These are phyloP conservation scores for Tulasnella sp. DNA, from an alignment of 768 basidiomycete genomes.

Conservation along the genomic window DNA sequence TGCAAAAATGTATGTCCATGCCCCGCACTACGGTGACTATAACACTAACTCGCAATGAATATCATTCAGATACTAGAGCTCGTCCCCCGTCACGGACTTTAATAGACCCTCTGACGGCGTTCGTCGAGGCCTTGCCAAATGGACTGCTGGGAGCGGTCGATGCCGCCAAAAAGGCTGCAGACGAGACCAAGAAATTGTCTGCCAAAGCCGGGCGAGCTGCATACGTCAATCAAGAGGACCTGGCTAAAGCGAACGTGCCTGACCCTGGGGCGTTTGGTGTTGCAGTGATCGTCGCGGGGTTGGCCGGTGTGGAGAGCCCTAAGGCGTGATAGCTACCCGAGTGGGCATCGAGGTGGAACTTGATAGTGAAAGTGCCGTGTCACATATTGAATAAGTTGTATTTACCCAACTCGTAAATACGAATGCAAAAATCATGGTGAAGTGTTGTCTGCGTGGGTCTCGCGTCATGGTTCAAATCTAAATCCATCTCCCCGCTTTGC, in stretches of 20 bases:
- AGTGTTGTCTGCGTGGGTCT: too few species aligned
- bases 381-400: neutral
- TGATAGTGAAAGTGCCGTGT: too few species aligned
- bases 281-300: constrained; percentile 57
- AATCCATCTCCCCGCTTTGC: too few species aligned
- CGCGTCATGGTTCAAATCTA: too few species aligned
- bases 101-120: constrained; percentile 82
- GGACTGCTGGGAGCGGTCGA: constrained; percentile 41
- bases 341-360: too few species aligned
- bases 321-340: too few species aligned
- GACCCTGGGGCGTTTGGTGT: constrained; percentile 95
- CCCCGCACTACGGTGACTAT: neutral
- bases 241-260: constrained; percentile 54
- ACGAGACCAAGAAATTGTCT: constrained; percentile 61
- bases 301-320: neutral
- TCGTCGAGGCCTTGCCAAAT: constrained; percentile 45
- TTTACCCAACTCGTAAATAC: neutral
- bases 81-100: constrained; percentile 86
- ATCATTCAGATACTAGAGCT: constrained; percentile 57
- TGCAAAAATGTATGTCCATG: constrained; percentile 47
- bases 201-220: constrained; percentile 86
- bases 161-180: constrained; percentile 58
- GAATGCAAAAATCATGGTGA: neutral
- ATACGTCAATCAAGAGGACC: constrained; percentile 65
- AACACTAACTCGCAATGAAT: neutral